Evolutionary conservation across 352 stramenopile genomes (phyloP), one percentile per base, ranked within the genome.

Genomic region (Pythium insidiosum): DNA sequence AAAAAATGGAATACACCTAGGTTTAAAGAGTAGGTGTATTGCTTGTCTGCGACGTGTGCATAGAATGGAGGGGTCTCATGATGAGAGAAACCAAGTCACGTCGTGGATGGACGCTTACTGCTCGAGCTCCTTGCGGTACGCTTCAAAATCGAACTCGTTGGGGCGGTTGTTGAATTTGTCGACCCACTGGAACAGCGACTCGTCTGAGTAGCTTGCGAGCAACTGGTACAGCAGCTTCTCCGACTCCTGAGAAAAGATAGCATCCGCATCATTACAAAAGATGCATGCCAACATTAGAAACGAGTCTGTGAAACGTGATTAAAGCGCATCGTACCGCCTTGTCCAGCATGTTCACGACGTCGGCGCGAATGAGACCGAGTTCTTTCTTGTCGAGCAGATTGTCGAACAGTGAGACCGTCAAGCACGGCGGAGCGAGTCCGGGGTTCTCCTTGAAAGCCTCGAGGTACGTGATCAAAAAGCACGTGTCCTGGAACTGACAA

Each of bases 381-480:
- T 86, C 56, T 41, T 95, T 93, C n/a, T 65, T 66, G 34, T 58
- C 57, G 12, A 87, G 31, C 40, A 95, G 49, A 34, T 95, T 61
- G 44, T 85, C 72, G 43, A 82, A 93, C 6, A 92, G 54, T 18
- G 81, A 85, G n/a, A 95, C 58, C 1, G 81, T 78, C 13, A 95
- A 48, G 50, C 80, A 93, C 13, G 83, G 83, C 25, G 78, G 74
- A 12, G 83, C 83, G 2, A 68, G 60, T 3, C 57, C 58, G 12
- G 83, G 81, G 66, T 93, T 86, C 59, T 92, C 73, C 48, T 88
- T 88, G 64, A 90, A 95, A 10, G 77, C 81, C 33, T 95, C 83
- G 12, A 95, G 62, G 51, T 83, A 92, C 35, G 83, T 95, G 46
- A 93, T 38, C 9, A 95, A 54, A 39, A 92, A 93, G 58, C 80